Percentiles rank a stretch among this genome's conserved stretches.
Evolutionary conservation across 768 basidiomycete species (phyloP).

Genomic region (Agrocybe chaxingu): DNA sequence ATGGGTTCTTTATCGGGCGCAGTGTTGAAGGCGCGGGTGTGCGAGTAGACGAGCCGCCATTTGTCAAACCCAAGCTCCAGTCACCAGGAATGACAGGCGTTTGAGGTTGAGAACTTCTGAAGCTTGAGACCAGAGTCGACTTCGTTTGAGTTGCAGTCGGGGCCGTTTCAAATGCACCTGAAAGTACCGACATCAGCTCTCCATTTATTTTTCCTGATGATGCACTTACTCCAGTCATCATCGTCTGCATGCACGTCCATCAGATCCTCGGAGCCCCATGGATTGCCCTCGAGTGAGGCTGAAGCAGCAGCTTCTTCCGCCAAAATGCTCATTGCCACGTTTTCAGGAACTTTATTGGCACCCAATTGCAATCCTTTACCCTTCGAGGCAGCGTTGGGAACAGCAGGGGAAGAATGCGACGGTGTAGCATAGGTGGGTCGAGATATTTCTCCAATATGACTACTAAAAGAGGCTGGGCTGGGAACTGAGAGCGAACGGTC

Average conservation of each 20-base stretch:
- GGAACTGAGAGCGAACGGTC: slow-evolving; percentile 45
- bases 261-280: slow-evolving; percentile 66
- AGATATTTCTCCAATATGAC: slow-evolving; percentile 22
- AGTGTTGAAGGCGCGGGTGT: not conserved
- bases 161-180: slow-evolving; percentile 79
- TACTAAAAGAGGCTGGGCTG: slow-evolving; percentile 16
- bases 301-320: slow-evolving; percentile 57
- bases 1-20: slow-evolving; percentile 1
- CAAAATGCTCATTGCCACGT: slow-evolving; percentile 28
- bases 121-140: not conserved
- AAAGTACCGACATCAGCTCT: slow-evolving; percentile 2
- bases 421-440: slow-evolving; percentile 17
- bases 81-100: slow-evolving; percentile 3
- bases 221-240: slow-evolving; percentile 86
- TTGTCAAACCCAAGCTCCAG: not conserved
- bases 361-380: slow-evolving; percentile 72
- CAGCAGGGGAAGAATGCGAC: slow-evolving; percentile 9
- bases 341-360: slow-evolving; percentile 41
- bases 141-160: slow-evolving; percentile 25
- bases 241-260: slow-evolving; percentile 93
- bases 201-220: not conserved
- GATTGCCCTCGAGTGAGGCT: slow-evolving; percentile 17
- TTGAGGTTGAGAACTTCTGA: slow-evolving; percentile 3
- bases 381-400: slow-evolving; percentile 26
- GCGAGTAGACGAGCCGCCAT: not conserved